A percentile compares a stretch with the other conserved stretches of the same genome.
Conservation (phyloP, 1,139 yeast genomes). For the Pichia sp. region DNA sequence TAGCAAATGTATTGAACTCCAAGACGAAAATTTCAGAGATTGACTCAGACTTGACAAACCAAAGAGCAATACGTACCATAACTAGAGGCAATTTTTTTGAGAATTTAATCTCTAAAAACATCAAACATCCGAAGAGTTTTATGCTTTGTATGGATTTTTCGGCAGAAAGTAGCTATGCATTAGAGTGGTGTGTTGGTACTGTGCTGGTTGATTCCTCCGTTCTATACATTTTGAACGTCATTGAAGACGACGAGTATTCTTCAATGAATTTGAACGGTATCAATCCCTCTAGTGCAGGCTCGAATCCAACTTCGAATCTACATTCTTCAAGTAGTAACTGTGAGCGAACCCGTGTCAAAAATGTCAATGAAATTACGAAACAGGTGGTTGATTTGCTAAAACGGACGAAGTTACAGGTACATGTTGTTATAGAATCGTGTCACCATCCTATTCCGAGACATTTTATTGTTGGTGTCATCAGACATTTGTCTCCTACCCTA, state of each 20-base stretch:
- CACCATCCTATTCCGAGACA: conserved; percentile 89
- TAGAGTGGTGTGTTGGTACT: conserved; percentile 88
- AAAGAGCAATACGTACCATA: conserved; percentile 58
- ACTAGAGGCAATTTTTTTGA: conserved; percentile 65
- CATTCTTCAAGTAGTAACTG: conserved; percentile 25
- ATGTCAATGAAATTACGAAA: conserved; percentile 56
- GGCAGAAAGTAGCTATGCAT: conserved; percentile 78
- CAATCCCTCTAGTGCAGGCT: conserved; percentile 12
- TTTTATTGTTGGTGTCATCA: conserved; percentile 73
- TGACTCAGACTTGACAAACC: conserved; percentile 48
- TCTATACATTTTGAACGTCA: conserved; percentile 69
- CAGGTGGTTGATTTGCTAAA: conserved; percentile 52
- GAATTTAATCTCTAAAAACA: conserved; percentile 27
- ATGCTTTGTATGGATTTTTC: conserved; percentile 76
- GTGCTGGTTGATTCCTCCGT: conserved; percentile 82
- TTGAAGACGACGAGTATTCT: conserved; percentile 54
- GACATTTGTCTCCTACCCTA: conserved; percentile 73
- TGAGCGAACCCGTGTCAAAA: conserved; percentile 46
- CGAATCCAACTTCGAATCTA: conserved; percentile 28
- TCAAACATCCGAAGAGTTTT: conserved; percentile 50
- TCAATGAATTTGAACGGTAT: conserved; percentile 29
- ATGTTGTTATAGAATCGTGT: conserved; percentile 66
- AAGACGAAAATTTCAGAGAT: conserved; percentile 55
- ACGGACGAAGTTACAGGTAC: conserved; percentile 69
- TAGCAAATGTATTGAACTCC: conserved; percentile 54